A percentile compares a stretch with the other conserved stretches of the same genome.
These are phyloP conservation scores for Microascus cirrosus DNA, from an alignment of 2,329 filamentous ascomycete genomes.

Conservation along the genomic window DNA sequence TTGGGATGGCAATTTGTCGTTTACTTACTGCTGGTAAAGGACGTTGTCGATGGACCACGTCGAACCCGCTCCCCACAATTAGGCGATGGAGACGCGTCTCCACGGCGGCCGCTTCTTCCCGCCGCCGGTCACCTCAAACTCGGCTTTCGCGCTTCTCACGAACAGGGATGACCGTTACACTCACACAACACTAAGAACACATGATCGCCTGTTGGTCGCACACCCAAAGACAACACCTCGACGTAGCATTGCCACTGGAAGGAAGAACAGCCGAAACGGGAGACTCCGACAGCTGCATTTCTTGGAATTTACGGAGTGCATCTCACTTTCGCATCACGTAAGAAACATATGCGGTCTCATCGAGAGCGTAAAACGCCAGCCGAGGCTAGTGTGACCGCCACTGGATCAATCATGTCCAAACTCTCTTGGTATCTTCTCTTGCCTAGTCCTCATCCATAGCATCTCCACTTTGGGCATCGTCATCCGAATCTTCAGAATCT, in stretches of 20 bases:
- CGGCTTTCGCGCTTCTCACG: neutral
- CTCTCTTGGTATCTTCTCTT: neutral
- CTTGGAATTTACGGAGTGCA: too few relatives aligned
- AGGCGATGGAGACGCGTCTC: too few relatives aligned
- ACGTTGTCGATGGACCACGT: too few relatives aligned
- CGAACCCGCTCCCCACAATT: too few relatives aligned
- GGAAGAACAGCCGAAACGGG: neutral
- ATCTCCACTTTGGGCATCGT: constrained; percentile 23
- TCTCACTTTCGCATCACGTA: neutral
- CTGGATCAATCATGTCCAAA: neutral
- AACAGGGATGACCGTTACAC: neutral
- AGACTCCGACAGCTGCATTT: neutral
- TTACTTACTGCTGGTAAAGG: too few relatives aligned
- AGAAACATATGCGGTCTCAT: neutral
- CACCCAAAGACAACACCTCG: neutral
- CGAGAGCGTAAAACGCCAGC: neutral
- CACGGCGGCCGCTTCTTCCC: neutral
- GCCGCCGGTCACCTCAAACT: neutral
- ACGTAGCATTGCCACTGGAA: neutral
- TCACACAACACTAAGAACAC: neutral
- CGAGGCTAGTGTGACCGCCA: neutral
- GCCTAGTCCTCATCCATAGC: constrained; percentile 28
- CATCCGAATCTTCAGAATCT: constrained; percentile 27
- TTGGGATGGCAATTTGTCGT: too few relatives aligned
- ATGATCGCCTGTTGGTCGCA: neutral